Conservation (phyloP, 495 filamentous ascomycete species). For the Achaetomiella virescens region DNA sequence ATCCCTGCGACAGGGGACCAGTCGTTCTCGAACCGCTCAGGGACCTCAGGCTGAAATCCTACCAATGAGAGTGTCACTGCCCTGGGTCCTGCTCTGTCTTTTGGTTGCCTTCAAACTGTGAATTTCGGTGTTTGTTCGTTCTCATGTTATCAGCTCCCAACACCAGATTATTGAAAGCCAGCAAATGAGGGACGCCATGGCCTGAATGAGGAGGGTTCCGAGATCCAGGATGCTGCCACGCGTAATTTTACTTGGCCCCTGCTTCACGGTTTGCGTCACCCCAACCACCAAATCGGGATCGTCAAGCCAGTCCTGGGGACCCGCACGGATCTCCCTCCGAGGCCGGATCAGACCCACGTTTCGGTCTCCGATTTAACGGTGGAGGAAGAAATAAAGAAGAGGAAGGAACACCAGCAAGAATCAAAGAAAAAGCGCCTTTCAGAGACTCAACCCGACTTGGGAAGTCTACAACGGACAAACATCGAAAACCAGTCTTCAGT, state of each 20-base stretch:
- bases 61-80: neutral
- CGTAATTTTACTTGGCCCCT: slow-evolving; percentile 5
- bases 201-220: neutral
- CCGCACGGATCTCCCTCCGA: neutral
- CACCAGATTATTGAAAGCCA: neutral
- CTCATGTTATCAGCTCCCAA: neutral
- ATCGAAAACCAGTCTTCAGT: no score
- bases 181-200: neutral
- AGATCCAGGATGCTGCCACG: neutral
- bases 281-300: slow-evolving; percentile 5
- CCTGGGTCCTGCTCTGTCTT: neutral
- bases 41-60: neutral
- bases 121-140: neutral
- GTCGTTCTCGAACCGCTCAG: neutral
- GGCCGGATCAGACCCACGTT: neutral
- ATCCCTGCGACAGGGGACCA: slow-evolving; percentile 8
- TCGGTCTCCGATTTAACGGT: neutral
- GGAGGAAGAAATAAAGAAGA: no score
- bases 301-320: neutral
- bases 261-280: neutral
- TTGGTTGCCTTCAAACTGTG: neutral
- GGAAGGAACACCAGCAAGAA: no score
- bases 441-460: no score
- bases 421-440: no score
- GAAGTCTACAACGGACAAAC: no score